Evolutionary conservation across 116 monocot genomes (phyloP), one percentile per base, ranked within the genome.

Genomic region (Trichopus zeylanicus): DNA sequence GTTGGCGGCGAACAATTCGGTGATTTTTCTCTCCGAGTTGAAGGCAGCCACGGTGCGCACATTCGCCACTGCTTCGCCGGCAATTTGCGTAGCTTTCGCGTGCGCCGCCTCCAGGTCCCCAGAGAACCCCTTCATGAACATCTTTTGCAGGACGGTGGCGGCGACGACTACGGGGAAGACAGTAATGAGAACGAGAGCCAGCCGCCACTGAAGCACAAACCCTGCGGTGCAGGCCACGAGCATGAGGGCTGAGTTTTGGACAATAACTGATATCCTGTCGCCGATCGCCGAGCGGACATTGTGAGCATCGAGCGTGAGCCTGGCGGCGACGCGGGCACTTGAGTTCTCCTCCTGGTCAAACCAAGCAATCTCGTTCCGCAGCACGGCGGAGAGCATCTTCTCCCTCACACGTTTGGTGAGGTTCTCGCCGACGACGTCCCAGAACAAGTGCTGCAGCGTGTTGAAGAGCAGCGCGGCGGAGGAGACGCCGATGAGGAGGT

Each of bases 121-220:
- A n/a, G 95, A 89, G 69, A 95, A 95, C n/a, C 95, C 95, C 35
- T 68, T 70, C 80, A 95, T 71, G 83, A 95, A 95, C 95, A 95
- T 89, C 76, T 95, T 95, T 87, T 95, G 88, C 18, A 89, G 64
- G 2, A 95, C 95, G 0, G 95, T 86, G 26, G 95, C 95, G 6
- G 86, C 90, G 7, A 95, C 90, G 9, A 95, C 95, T 6, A 95
- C 65, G 0, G 95, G 95, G 55, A 95, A 90, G 6, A 94, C 94
- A 0, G 89, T 83, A 3, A 94, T 57, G 52, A 94, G 86, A 24
- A 94, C 83, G 12, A 94, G 81, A 6, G 94, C 86, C 1, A 94
- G 81, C n/a, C 94, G 80, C 94, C 94, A 94, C 68, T 94, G 73
- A 25, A 94, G 76, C 21, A 94, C 71, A 57, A 94, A 89, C 6